phyloP scores from a whole-genome alignment of 352 stramenopile genomes.

The Phytophthora citrophthora region DNA sequence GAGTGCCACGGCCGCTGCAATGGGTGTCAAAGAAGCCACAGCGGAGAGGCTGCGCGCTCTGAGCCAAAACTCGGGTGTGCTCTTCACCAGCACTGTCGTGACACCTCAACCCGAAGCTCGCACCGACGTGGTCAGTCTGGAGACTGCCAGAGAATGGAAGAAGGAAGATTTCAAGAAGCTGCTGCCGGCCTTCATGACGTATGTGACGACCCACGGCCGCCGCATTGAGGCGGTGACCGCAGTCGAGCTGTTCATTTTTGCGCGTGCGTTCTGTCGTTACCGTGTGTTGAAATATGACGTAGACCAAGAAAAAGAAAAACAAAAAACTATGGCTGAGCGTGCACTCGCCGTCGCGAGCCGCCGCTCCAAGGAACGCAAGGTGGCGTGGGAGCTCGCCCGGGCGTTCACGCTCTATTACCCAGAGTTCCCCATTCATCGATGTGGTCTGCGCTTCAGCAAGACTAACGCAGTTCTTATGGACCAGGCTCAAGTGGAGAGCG shows the following conservation, averaged over 20 bases:
- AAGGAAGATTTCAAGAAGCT: slow-evolving; percentile 42
- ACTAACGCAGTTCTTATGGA: slow-evolving; percentile 48
- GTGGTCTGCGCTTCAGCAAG: slow-evolving; percentile 30
- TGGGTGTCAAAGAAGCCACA: slow-evolving; percentile 29
- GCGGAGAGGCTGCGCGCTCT: slow-evolving; percentile 15
- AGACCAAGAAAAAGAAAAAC: slow-evolving; percentile 37
- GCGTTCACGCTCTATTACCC: slow-evolving; percentile 45
- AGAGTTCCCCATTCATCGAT: slow-evolving; percentile 30
- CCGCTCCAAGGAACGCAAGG: slow-evolving; percentile 40
- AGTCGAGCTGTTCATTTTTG: slow-evolving; percentile 48
- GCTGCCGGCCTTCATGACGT: slow-evolving; percentile 42
- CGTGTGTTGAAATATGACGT: slow-evolving; percentile 34
- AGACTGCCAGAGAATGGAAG: slow-evolving; percentile 18
- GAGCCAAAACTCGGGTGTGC: slow-evolving; percentile 28
- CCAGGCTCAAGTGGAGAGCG: slow-evolving; percentile 31
- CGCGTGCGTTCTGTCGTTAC: slow-evolving; percentile 50
- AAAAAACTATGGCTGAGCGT: slow-evolving; percentile 30
- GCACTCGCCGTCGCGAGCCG: slow-evolving; percentile 22
- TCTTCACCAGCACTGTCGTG: slow-evolving; percentile 41
- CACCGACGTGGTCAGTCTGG: slow-evolving; percentile 5
- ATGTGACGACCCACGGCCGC: slow-evolving; percentile 37
- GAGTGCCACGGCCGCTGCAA: slow-evolving; percentile 34
- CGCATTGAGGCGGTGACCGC: slow-evolving; percentile 40
- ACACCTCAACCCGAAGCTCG: slow-evolving; percentile 8
- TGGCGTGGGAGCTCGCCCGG: slow-evolving; percentile 49